Percentiles rank a stretch among this genome's conserved stretches.
Conservation (phyloP, 495 filamentous ascomycete genomes). For the Xanthoparmelia taractica region DNA sequence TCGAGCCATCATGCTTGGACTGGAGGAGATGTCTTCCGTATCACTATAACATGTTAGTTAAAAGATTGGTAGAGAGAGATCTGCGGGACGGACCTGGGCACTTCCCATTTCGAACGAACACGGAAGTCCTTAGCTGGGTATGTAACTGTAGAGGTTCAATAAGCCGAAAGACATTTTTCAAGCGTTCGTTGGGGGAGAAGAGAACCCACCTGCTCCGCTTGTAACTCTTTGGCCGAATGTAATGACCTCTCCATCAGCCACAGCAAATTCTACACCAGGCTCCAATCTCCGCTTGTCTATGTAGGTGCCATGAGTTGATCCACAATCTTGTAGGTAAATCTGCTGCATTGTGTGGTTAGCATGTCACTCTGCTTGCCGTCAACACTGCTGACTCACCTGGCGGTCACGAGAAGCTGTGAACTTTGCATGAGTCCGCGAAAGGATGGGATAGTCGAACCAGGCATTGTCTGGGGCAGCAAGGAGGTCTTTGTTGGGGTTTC, state of each 20-base stretch:
- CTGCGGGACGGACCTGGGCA: constrained; percentile 13
- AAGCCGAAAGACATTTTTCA: not conserved
- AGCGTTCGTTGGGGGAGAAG: not conserved
- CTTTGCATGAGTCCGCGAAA: constrained; percentile 71
- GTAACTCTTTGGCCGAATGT: constrained; percentile 49
- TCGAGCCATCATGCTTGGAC: not conserved
- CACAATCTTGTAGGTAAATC: constrained; percentile 42
- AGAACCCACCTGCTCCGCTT: constrained; percentile 41
- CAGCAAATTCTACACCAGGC: constrained; percentile 29
- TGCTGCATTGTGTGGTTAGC: constrained; percentile 29
- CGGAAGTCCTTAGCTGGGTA: constrained; percentile 24
- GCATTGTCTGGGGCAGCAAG: constrained; percentile 50
- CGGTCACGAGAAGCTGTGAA: constrained; percentile 39
- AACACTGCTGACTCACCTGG: constrained; percentile 33
- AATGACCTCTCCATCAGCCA: constrained; percentile 43
- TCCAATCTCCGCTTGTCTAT: constrained; percentile 40
- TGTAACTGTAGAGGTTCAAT: constrained; percentile 12
- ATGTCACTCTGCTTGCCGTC: not conserved
- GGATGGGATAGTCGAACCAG: constrained; percentile 72
- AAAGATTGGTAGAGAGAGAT: not conserved
- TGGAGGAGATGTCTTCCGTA: not conserved
- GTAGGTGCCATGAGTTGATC: constrained; percentile 54
- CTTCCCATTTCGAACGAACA: constrained; percentile 14
- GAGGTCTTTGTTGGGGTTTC: constrained; percentile 47
- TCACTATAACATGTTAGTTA: not conserved